Conservation (phyloP, 495 filamentous ascomycete species). For the Saxophila tyrrhenica region DNA sequence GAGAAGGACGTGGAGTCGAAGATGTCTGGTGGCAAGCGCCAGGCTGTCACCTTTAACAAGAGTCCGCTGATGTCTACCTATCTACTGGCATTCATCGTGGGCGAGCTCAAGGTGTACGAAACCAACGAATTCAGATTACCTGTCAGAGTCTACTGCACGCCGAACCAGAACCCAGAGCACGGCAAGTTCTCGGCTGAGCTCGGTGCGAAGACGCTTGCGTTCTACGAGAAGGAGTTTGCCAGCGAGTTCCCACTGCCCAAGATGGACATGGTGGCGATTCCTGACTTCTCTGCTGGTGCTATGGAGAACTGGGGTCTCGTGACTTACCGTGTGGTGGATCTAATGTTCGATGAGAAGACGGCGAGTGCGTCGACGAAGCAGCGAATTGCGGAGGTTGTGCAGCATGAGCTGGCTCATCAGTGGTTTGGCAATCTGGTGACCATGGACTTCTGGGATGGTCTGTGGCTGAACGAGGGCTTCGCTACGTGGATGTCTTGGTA, state of each 20-base stretch:
- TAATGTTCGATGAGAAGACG: slow-evolving; percentile 84
- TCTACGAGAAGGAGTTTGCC: slow-evolving; percentile 69
- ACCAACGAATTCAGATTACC: slow-evolving; percentile 63
- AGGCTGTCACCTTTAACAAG: slow-evolving; percentile 63
- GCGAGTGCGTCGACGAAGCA: slow-evolving; percentile 88
- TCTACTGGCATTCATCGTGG: slow-evolving; percentile 63
- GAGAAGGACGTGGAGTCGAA: slow-evolving; percentile 49
- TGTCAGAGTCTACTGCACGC: slow-evolving; percentile 56
- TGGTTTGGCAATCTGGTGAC: slow-evolving; percentile 99
- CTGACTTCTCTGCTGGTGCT: slow-evolving; percentile 83
- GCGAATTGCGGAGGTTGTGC: slow-evolving; percentile 85
- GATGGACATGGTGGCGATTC: slow-evolving; percentile 98
- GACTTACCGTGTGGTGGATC: slow-evolving; percentile 85
- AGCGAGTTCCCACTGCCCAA: slow-evolving; percentile 61
- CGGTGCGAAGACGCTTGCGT: slow-evolving; percentile 54
- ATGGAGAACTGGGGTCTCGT: slow-evolving; percentile 99
- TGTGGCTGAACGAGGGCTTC: slow-evolving; percentile 98
- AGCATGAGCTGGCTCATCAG: slow-evolving; percentile 96
- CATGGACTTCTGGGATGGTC: slow-evolving; percentile 98
- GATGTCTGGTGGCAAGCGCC: slow-evolving; percentile 45
- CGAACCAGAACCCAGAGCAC: slow-evolving; percentile 52
- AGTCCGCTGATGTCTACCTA: slow-evolving; percentile 71
- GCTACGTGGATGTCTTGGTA: slow-evolving; percentile 78
- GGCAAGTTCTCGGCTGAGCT: slow-evolving; percentile 59
- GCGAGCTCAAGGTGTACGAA: slow-evolving; percentile 66